These are phyloP conservation scores for Hypericum perforatum DNA, from an alignment of 345 rosid species.

Conservation along the genomic window DNA sequence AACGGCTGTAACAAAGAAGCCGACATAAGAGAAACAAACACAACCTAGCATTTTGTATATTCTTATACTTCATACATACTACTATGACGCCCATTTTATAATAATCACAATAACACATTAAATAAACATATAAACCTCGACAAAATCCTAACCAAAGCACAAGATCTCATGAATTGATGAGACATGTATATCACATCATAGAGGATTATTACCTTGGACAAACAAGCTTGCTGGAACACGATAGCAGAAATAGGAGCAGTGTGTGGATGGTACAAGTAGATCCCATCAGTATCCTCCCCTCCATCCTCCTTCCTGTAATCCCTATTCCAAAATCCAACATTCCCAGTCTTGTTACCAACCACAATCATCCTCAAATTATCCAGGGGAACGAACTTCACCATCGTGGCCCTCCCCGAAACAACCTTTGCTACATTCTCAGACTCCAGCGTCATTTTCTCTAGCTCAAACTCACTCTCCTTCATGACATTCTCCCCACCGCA, in stretches of 20 bases:
- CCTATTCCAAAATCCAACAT: conserved; percentile 72
- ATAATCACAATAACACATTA: too few species aligned
- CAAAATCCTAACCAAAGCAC: too few species aligned
- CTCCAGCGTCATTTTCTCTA: conserved; percentile 38
- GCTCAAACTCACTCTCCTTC: conserved; percentile 17
- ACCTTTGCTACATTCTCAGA: conserved; percentile 54
- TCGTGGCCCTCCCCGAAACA: conserved; percentile 44
- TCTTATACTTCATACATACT: too few species aligned
- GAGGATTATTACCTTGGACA: conserved; percentile 47
- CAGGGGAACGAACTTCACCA: conserved; percentile 52
- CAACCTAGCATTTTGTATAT: too few species aligned
- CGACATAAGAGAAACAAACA: too few species aligned
- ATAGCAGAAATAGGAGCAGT: conserved; percentile 50
- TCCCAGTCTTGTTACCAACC: conserved; percentile 57
- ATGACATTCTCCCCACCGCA: not conserved
- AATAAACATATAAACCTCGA: too few species aligned
- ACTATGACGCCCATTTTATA: too few species aligned
- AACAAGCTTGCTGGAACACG: conserved; percentile 40
- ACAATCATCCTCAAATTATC: conserved; percentile 48
- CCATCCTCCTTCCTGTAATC: conserved; percentile 27
- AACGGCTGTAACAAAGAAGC: too few species aligned
- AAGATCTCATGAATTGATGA: too few species aligned
- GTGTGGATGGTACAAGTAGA: conserved; percentile 50
- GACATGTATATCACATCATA: not conserved
- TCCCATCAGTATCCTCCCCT: conserved; percentile 35